Base-by-base conservation (phyloP, 305 asterid genomes). In the Fraxinus ornus region DNA sequence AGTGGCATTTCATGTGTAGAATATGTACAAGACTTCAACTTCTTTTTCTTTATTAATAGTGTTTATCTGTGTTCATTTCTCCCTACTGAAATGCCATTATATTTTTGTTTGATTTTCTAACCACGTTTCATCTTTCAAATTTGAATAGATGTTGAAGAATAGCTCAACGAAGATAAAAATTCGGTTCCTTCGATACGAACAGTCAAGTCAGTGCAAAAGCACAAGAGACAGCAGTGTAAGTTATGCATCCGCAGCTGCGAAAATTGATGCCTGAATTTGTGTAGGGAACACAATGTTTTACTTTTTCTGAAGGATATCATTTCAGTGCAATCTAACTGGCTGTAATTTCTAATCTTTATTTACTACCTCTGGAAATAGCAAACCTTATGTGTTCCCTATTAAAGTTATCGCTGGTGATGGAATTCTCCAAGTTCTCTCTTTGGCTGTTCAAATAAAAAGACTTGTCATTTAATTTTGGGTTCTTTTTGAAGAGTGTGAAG, bases 211-310 rank as follows among this genome's bases (percentile, higher is more conserved):
- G 89, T 93, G 99, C 97, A 97, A 86, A 86, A 87, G 91, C 82
- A 87, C 77, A 84, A 90, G 96, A 85, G 98, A 97, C 93, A 97
- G 99, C 93, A 97, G 98, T 70, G 99, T 94, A 19, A 97, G 99
- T 79, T 93, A 97, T 79, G 99, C 98, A 81, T 94, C 98, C 68
- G 99, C 98, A 32, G 96, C 93, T 26, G 99, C 98, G 17, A 91
- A 87, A 83, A 87, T 90, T 32, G 97, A 91, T 82, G 74, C 86
- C 79, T 92, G 91, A 94, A 78, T 72, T 80, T 37, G 62, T 79
- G 78, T 24, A 75, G 22, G 47, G 60, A 60, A 19, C 76, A 33
- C 68, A n/a, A 35, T 57, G 68, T 64, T 33, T 33, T 2, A 36
- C 77, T 52, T 75, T 37, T 37, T 52, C 36, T 71, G 39, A 57